phyloP scores from a whole-genome alignment of 192 early-diverging fungal species.

The Coemansia sp. region DNA sequence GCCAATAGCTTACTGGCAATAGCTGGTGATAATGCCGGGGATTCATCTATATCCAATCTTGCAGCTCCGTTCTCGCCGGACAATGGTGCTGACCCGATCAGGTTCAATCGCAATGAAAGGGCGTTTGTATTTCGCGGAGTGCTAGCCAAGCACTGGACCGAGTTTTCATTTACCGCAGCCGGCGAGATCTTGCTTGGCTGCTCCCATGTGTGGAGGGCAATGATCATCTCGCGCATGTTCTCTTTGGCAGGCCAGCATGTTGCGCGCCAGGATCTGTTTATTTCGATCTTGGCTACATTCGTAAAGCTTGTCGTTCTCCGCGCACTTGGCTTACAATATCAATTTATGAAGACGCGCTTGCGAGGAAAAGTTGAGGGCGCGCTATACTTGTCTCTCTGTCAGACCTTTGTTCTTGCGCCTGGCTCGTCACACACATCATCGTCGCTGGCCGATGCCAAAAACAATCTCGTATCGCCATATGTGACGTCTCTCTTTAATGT shows the following conservation, averaged over 20 bases:
- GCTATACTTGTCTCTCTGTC: constrained; percentile 21
- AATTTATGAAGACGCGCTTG: background rate
- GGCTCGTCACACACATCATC: constrained; percentile 14
- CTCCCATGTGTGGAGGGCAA: constrained; percentile 12
- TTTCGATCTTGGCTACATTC: background rate
- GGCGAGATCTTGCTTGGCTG: constrained; percentile 7
- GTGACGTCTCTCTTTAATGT: constrained; percentile 1
- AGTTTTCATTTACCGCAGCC: background rate
- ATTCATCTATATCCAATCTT: background rate
- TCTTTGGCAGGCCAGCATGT: background rate
- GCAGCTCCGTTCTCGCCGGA: background rate
- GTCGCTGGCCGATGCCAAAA: constrained; percentile 7
- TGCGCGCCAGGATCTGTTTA: background rate
- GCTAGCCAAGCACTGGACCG: background rate
- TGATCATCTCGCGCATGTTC: constrained; percentile 19
- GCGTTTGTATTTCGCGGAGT: constrained; percentile 12
- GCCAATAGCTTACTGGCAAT: background rate
- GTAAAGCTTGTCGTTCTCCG: constrained; percentile 4
- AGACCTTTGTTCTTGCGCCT: constrained; percentile 1
- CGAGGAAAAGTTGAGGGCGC: background rate
- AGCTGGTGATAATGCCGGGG: background rate
- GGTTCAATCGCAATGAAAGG: background rate
- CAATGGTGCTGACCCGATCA: background rate
- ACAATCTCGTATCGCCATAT: constrained; percentile 15
- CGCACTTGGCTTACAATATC: constrained; percentile 6